phyloP scores from a whole-genome alignment of 441 rosid species.

The Croton laevigatus region DNA sequence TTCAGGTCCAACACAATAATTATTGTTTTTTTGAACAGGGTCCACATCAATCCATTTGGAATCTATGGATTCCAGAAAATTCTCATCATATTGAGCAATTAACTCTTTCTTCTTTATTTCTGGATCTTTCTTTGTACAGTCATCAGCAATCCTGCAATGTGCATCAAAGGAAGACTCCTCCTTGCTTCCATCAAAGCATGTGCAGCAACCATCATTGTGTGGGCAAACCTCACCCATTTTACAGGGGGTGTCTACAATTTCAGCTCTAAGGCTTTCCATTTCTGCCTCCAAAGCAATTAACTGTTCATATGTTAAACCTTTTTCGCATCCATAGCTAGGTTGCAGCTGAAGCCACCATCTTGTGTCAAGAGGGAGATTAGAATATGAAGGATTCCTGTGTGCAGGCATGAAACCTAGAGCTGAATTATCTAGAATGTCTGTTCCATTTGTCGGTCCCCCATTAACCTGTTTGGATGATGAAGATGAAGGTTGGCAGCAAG shows the following conservation, averaged over 20 bases:
- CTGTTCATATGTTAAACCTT: constrained; percentile 50
- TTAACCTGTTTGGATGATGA: constrained; percentile 52
- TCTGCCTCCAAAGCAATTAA: constrained; percentile 48
- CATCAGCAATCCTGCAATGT: constrained; percentile 11
- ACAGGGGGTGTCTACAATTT: constrained; percentile 26
- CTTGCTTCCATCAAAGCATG: constrained; percentile 20
- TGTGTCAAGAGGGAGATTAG: constrained; percentile 51
- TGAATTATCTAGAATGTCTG: constrained; percentile 45
- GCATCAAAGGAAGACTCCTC: constrained; percentile 19
- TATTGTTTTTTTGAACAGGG: constrained; percentile 36
- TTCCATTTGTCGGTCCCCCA: constrained; percentile 43
- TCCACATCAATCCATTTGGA: constrained; percentile 38
- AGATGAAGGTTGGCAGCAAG: constrained; percentile 79
- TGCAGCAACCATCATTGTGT: constrained; percentile 10
- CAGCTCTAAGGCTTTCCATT: constrained; percentile 38
- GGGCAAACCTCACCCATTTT: constrained; percentile 15
- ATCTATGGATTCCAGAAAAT: constrained; percentile 33
- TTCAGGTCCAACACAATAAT: constrained; percentile 41
- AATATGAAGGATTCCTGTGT: constrained; percentile 40
- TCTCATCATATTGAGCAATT: constrained; percentile 25
- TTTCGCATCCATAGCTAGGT: constrained; percentile 54
- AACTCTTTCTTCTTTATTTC: constrained; percentile 24
- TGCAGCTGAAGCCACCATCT: constrained; percentile 81
- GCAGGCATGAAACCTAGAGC: constrained; percentile 53
- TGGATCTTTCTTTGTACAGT: constrained; percentile 20